A percentile compares a stretch with the other conserved stretches of the same genome.
These are phyloP conservation scores for Bacterosira constricta DNA, from an alignment of 108 stramenopile genomes.

Conservation along the genomic window DNA sequence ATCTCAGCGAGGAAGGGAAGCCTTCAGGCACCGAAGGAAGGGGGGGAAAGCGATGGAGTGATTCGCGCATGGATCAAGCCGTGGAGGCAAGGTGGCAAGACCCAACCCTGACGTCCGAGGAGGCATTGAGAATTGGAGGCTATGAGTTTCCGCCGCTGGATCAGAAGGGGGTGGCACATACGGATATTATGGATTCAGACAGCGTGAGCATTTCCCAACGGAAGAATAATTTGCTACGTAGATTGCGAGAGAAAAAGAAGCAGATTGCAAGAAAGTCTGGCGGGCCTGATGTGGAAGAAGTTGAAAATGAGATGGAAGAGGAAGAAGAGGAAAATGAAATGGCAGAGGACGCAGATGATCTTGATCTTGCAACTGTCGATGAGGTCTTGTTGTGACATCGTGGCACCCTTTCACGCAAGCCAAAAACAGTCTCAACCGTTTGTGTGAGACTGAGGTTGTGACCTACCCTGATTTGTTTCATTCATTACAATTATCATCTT, in stretches of 20 bases:
- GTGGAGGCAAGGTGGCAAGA: slow-evolving; percentile 17
- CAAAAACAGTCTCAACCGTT: too few species aligned
- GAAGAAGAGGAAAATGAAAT: too few species aligned
- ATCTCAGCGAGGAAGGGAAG: background rate
- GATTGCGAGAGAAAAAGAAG: background rate
- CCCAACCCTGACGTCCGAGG: background rate
- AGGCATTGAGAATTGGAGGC: slow-evolving; percentile 4
- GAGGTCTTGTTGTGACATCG: too few species aligned
- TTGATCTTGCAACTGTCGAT: too few species aligned
- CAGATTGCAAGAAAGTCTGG: too few species aligned
- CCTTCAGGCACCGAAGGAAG: background rate
- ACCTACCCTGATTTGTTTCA: too few species aligned
- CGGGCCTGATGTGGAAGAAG: too few species aligned
- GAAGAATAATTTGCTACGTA: slow-evolving; percentile 12
- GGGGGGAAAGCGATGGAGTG: background rate
- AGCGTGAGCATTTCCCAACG: slow-evolving; percentile 8
- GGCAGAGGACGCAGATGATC: too few species aligned
- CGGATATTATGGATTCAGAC: background rate
- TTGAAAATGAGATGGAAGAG: too few species aligned
- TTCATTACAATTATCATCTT: too few species aligned
- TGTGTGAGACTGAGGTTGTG: too few species aligned
- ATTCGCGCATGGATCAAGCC: slow-evolving; percentile 9
- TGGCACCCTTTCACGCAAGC: too few species aligned
- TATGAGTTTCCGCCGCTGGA: slow-evolving; percentile 3
- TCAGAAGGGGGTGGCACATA: background rate